Percentiles rank a stretch among this genome's conserved stretches.
phyloP scores from a whole-genome alignment of 495 filamentous ascomycete species.

The Sabuloglossum arenarium region DNA sequence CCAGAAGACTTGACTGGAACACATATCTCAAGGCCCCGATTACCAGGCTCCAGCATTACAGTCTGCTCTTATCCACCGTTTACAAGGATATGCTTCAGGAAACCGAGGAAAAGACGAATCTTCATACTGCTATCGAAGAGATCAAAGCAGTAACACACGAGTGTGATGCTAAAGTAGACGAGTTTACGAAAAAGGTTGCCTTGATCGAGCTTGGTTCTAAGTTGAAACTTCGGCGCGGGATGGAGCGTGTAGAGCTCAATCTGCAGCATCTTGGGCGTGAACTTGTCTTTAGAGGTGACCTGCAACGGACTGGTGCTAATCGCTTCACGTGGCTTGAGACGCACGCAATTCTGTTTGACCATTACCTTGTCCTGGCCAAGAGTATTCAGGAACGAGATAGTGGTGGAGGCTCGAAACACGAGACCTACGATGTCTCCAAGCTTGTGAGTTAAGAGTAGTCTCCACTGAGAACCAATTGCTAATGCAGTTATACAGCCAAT shows the following conservation, averaged over 20 bases:
- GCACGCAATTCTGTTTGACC: constrained; percentile 83
- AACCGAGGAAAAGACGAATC: constrained; percentile 74
- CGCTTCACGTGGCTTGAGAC: constrained; percentile 82
- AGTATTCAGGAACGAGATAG: constrained; percentile 43
- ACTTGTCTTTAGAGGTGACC: constrained; percentile 71
- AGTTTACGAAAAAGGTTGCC: constrained; percentile 81
- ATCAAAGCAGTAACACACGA: constrained; percentile 81
- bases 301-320: constrained; percentile 71
- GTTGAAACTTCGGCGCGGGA: constrained; percentile 63
- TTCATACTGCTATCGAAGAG: constrained; percentile 79
- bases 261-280: constrained; percentile 80
- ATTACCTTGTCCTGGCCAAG: constrained; percentile 90
- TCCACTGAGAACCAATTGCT: neutral
- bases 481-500: constrained; percentile 39
- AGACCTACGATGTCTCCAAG: constrained; percentile 89
- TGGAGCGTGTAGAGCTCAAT: constrained; percentile 76
- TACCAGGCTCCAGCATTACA: constrained; percentile 79
- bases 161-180: constrained; percentile 85
- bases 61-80: constrained; percentile 62
- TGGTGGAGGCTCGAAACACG: constrained; percentile 43
- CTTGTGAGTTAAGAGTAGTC: constrained; percentile 29
- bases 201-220: constrained; percentile 67
- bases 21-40: constrained; percentile 89
- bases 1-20: constrained; percentile 75
- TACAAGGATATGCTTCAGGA: constrained; percentile 67